Conservation (phyloP, 1,139 yeast genomes). For the Suzukiozyma palmioleophila region DNA sequence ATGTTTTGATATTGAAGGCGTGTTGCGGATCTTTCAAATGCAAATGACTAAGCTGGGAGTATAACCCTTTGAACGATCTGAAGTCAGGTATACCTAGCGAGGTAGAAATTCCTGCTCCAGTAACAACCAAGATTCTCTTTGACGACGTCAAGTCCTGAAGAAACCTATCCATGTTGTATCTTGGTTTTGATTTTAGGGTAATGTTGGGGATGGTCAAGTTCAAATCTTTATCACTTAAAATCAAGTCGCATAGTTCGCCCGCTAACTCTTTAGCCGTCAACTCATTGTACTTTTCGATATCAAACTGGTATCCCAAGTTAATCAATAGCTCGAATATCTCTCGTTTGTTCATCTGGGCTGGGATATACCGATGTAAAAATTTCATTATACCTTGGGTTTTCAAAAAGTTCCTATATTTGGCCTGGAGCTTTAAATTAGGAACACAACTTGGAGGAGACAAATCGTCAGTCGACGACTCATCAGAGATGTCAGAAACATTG, state of each 20-base stretch:
- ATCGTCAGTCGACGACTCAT: constrained; percentile 1
- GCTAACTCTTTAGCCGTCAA: constrained; percentile 12
- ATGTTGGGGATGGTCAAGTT: constrained; percentile 2
- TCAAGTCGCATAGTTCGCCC: constrained; percentile 12
- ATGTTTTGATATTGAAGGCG: constrained; percentile 76
- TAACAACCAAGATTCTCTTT: constrained; percentile 66
- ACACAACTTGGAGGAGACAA: constrained; percentile 1
- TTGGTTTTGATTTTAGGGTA: constrained; percentile 2
- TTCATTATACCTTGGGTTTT: constrained; percentile 52
- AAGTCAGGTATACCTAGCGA: constrained; percentile 93
- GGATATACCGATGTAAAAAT: constrained; percentile 52
- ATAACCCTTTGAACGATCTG: constrained; percentile 85
- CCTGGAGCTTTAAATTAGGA: constrained; percentile 7
- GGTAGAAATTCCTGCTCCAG: constrained; percentile 97
- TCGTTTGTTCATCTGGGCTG: constrained; percentile 46
- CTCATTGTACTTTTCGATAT: constrained; percentile 7
- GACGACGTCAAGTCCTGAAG: constrained; percentile 26
- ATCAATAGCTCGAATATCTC: constrained; percentile 43
- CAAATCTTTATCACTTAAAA: constrained; percentile 11
- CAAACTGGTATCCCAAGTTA: constrained; percentile 35
- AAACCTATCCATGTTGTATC: neutral
- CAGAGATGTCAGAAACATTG: neutral
- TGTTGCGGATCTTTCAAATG: constrained; percentile 92
- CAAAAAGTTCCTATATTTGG: constrained; percentile 37
- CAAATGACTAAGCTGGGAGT: constrained; percentile 61